A percentile compares a stretch with the other conserved stretches of the same genome.
Evolutionary conservation across 2,329 filamentous ascomycete species (phyloP).

Genomic region (Dactylellina parvicollis): DNA sequence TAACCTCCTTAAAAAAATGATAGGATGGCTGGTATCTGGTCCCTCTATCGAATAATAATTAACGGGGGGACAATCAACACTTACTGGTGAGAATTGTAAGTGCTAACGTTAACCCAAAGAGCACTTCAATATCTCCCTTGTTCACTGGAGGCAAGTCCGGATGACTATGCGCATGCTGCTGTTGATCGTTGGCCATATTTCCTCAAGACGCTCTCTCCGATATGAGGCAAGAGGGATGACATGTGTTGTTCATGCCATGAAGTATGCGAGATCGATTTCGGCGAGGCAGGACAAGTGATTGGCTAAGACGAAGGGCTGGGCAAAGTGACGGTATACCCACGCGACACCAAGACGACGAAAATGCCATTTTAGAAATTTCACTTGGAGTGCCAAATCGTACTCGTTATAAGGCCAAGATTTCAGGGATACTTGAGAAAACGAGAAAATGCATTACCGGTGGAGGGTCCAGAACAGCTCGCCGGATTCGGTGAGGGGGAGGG

Average conservation of each 20-base stretch:
- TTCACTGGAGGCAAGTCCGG: background rate
- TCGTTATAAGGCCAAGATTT: background rate
- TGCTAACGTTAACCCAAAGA: slow-evolving; percentile 7
- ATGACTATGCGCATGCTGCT: background rate
- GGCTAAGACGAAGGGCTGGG: background rate
- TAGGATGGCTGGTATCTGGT: no score
- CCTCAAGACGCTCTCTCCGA: background rate
- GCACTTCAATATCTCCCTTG: background rate
- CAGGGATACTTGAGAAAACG: background rate
- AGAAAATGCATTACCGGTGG: background rate
- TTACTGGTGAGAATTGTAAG: slow-evolving; percentile 19
- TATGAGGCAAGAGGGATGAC: background rate
- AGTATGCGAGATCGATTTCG: no score
- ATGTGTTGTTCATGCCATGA: slow-evolving; percentile 30
- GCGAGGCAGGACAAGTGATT: no score
- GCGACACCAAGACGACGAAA: background rate
- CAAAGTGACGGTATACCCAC: background rate
- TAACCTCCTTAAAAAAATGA: no score
- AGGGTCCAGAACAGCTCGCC: slow-evolving; percentile 4
- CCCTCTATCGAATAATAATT: no score
- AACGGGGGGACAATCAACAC: no score
- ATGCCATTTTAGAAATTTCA: background rate
- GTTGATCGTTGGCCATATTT: background rate
- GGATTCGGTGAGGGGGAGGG: slow-evolving; percentile 19
- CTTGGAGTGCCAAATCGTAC: background rate